phyloP scores from a whole-genome alignment of 176 grass and related monocot species.

The Triticum dicoccoides region DNA sequence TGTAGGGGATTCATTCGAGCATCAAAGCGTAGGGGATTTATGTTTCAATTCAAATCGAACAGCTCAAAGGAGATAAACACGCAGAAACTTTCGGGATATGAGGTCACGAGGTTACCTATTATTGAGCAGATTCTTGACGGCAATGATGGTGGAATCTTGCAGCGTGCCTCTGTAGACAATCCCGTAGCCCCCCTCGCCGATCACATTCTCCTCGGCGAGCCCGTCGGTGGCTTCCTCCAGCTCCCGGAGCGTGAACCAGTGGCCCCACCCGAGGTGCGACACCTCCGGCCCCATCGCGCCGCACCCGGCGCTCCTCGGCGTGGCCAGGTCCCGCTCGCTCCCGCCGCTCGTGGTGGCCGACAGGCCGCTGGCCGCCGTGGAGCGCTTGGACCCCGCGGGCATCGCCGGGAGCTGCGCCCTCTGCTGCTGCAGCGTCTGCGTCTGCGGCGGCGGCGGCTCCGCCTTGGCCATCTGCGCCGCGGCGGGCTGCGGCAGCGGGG shows the following conservation, averaged over 20 bases:
- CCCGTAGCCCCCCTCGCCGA: constrained; percentile 91
- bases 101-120: constrained; percentile 51
- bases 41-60: neutral
- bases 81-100: neutral
- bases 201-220: constrained; percentile 86
- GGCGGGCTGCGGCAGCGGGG: constrained; percentile 8
- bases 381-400: constrained; percentile 34
- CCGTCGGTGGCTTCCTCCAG: constrained; percentile 78
- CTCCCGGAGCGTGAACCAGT: constrained; percentile 91
- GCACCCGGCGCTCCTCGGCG: constrained; percentile 40
- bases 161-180: constrained; percentile 85
- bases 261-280: constrained; percentile 94
- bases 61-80: neutral
- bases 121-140: constrained; percentile 93
- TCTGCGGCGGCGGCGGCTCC: constrained; percentile 31
- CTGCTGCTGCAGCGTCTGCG: neutral
- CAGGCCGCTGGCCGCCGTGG: constrained; percentile 34
- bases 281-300: constrained; percentile 51
- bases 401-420: constrained; percentile 32
- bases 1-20: too few relatives aligned
- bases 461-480: constrained; percentile 59
- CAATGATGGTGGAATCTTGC: constrained; percentile 58
- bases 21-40: neutral
- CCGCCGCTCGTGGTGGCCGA: constrained; percentile 72
- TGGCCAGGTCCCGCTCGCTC: constrained; percentile 36